Conservation (phyloP, 805 yeast species). For the Yamadazyma philogaea region DNA sequence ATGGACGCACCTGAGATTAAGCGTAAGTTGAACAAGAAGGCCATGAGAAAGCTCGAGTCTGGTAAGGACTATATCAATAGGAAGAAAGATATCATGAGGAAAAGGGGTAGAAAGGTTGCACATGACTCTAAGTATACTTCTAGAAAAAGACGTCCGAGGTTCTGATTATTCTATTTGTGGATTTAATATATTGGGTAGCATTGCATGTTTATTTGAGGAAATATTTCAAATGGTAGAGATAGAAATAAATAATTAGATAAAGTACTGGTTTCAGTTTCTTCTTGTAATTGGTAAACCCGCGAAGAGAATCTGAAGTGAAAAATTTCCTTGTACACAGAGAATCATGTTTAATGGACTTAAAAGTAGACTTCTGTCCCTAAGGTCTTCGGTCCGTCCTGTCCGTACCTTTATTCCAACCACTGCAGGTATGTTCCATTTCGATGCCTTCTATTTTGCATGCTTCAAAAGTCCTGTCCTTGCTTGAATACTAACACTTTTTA, state of each 20-base stretch:
- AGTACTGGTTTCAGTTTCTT: background rate
- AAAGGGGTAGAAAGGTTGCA: slow-evolving; percentile 87
- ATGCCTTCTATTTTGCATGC: background rate
- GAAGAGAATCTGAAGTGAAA: slow-evolving; percentile 4
- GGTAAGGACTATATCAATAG: slow-evolving; percentile 78
- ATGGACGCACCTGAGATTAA: slow-evolving; percentile 62
- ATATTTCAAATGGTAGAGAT: background rate
- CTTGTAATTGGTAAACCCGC: slow-evolving; percentile 3
- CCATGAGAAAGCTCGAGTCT: slow-evolving; percentile 59
- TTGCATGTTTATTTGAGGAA: background rate
- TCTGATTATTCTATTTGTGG: slow-evolving; percentile 18
- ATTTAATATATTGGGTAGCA: slow-evolving; percentile 6
- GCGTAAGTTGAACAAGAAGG: slow-evolving; percentile 43
- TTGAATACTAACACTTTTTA: slow-evolving; percentile 1
- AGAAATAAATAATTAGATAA: no score
- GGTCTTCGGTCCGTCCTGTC: slow-evolving; percentile 9
- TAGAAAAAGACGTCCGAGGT: slow-evolving; percentile 52
- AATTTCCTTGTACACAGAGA: background rate
- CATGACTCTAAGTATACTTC: slow-evolving; percentile 90
- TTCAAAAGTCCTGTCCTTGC: background rate
- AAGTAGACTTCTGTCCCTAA: background rate
- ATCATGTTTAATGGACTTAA: slow-evolving; percentile 6
- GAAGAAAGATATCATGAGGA: slow-evolving; percentile 90
- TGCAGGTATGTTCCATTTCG: slow-evolving; percentile 9
- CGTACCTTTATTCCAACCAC: slow-evolving; percentile 19